Evolutionary conservation across 1,284 basidiomycete species (phyloP), one percentile per base, ranked within the genome.

Genomic region (Heterobasidion occidentale): DNA sequence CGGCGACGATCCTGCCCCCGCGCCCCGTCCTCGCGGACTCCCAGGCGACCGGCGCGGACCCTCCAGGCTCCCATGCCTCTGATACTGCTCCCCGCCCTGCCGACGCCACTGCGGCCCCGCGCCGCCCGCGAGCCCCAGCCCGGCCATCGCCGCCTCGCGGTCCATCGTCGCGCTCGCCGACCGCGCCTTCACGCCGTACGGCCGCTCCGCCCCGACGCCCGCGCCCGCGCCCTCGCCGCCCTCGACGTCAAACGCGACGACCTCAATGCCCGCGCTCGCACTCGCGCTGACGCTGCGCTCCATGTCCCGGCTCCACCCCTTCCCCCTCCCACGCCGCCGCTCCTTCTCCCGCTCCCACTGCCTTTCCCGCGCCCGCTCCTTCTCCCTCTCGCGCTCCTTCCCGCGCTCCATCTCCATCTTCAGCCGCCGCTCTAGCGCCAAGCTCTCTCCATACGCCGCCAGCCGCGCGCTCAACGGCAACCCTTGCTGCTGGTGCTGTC

Each of bases 401-500:
- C 27, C 52, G 14, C 14, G 34, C 55, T 56, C 53, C 44, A 49
- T 36, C 67, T 81, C 74, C 62, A 85, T 78, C 65, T 84, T 84
- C 55, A 95, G 74, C 68, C 79, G 83, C 59, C 86, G 75, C 71
- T 94, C 91, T 35, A 95, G 74, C 36, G 83, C 86, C 57, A 95
- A 70, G 64, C 81, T 92, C 68, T 94, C 89, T 1, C 94, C 94
- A 63, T 93, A 94, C 12, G 90, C 91, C 4, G 93, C 93, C 9
- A 97, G 77, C 62, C 83, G 83, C 36, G 90, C 92, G 58, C 90
- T 90, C 17, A 97, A 73, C 27, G 86, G 86, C 15, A 51, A 9
- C 9, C 47, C 42, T 27, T 27, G 27, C 27, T 5, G 27, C 27
- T 27, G 27, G 1, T 27, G 27, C 27, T 27, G 27, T 27, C 27